phyloP scores from a whole-genome alignment of 768 basidiomycete genomes.

The Xerocomellus intermedius region DNA sequence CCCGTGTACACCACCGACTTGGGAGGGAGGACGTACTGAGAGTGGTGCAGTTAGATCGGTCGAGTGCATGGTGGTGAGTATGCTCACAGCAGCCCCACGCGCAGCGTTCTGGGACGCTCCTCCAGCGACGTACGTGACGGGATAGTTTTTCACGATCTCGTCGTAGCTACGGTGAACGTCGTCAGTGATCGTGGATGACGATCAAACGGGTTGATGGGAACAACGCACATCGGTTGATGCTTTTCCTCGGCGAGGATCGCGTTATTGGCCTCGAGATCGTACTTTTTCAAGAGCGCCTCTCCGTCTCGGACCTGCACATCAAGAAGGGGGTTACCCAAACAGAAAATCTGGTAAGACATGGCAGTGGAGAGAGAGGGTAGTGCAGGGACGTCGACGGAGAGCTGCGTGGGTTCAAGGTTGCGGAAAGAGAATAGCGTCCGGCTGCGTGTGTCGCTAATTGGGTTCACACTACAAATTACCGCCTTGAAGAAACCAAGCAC shows the following conservation, averaged over 20 bases:
- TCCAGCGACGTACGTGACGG: conserved; percentile 91
- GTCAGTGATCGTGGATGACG: neutral
- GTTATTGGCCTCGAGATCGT: conserved; percentile 89
- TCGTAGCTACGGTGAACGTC: conserved; percentile 62
- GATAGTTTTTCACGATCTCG: conserved; percentile 72
- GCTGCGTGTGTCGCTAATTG: conserved; percentile 1
- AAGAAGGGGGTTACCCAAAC: conserved; percentile 93
- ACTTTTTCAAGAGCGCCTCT: conserved; percentile 83
- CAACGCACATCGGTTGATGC: conserved; percentile 73
- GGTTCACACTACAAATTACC: neutral
- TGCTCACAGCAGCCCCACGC: conserved; percentile 88
- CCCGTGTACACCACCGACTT: conserved; percentile 92
- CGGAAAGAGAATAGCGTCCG: neutral
- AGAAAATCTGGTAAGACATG: conserved; percentile 71
- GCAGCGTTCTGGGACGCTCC: conserved; percentile 97
- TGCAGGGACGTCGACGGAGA: conserved; percentile 16
- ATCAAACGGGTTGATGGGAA: neutral
- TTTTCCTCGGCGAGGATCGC: conserved; percentile 92
- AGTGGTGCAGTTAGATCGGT: neutral
- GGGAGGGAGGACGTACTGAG: conserved; percentile 85
- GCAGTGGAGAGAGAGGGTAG: conserved; percentile 24
- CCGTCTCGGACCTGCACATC: conserved; percentile 93
- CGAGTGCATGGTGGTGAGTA: neutral
- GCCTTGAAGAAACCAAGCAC: neutral
- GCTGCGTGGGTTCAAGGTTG: conserved; percentile 2